Percentiles rank a stretch among this genome's conserved stretches.
Conservation (phyloP, 805 yeast species). For the Ascoidea tarda region DNA sequence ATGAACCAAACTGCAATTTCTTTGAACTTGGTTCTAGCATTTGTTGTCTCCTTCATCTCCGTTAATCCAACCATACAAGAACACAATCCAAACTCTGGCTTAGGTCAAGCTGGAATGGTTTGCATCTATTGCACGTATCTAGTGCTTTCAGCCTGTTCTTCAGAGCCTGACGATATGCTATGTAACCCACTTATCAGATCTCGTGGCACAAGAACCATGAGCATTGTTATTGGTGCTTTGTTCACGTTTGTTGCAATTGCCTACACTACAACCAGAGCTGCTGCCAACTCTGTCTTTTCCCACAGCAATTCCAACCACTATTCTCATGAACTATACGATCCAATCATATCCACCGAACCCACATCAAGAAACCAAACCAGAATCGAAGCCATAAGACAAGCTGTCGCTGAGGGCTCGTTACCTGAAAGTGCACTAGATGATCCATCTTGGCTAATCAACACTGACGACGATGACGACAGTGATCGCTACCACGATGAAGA, state of each 20-base stretch:
- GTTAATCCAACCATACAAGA: slow-evolving; percentile 80
- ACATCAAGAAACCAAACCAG: slow-evolving; percentile 58
- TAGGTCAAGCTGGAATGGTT: slow-evolving; percentile 95
- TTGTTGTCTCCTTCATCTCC: slow-evolving; percentile 55
- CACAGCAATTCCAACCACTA: slow-evolving; percentile 16
- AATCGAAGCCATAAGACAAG: slow-evolving; percentile 79
- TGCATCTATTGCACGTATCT: slow-evolving; percentile 85
- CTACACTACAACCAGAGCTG: slow-evolving; percentile 94
- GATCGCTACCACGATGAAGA: slow-evolving; percentile 41
- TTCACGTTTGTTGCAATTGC: slow-evolving; percentile 94
- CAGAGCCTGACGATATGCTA: slow-evolving; percentile 87
- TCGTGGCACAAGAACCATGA: slow-evolving; percentile 77
- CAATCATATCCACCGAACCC: slow-evolving; percentile 31
- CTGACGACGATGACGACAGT: slow-evolving; percentile 22
- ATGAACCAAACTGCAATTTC: slow-evolving; percentile 85
- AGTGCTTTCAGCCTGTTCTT: slow-evolving; percentile 82
- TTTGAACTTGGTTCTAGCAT: slow-evolving; percentile 51
- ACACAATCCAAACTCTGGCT: slow-evolving; percentile 86
- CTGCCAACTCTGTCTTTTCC: slow-evolving; percentile 60
- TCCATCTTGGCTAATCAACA: slow-evolving; percentile 41
- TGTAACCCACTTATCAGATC: slow-evolving; percentile 91
- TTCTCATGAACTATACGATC: slow-evolving; percentile 11
- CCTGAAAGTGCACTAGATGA: slow-evolving; percentile 87
- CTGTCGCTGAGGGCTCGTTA: slow-evolving; percentile 90
- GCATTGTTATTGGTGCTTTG: slow-evolving; percentile 78